Base-by-base conservation (phyloP, 2,329 filamentous ascomycete genomes). In the Samsoniella hepiali region DNA sequence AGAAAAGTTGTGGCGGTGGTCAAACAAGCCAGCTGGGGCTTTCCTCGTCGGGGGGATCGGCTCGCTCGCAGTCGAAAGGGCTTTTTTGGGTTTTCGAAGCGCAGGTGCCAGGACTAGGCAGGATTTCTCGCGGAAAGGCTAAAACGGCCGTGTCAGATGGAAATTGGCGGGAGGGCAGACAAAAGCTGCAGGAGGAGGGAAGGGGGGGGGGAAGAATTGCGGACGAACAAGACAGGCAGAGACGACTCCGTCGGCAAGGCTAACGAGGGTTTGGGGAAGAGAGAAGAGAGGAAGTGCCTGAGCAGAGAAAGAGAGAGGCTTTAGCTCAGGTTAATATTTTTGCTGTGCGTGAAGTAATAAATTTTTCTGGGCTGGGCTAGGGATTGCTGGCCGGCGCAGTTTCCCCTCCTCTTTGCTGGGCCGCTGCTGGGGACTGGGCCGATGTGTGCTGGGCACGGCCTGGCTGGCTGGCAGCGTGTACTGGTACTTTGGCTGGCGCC, bases 331-430 rank as follows among this genome's bases (percentile, higher is more conserved):
- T 60, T 32, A 64, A 64, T 74, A 71, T 73, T 73, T 74, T 75
- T 73, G 70, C 72, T 70, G 75, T 77, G 71, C 76, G 74, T 74
- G 74, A 75, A 69, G 73, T 70, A 76, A 76, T 75, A 76, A 77
- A 77, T 75, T 77, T 77, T 77, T 74, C 70, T 72, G 65, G 66
- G 70, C 69, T 67, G 67, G 66, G 67, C 69, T 40, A 40, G 10
- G 38, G 13, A 40, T 40, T 40, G 38, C 38, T 40, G 38, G 38
- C 38, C 38, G 38, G 68, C 67, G 67, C 66, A 66, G 36, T 55
- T 55, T 69, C 69, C 66, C 64, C 55, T 58, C 38, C 40, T 47
- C 22, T 44, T 44, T 22, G 54, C 27, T 57, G 54, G n/a, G 44
- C 44, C 44, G 17, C 44, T 22, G 44, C 44, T n/a, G 44, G n/a